Evolutionary conservation across 768 basidiomycete species (phyloP).

Genomic region (Tephrocybe sp.): DNA sequence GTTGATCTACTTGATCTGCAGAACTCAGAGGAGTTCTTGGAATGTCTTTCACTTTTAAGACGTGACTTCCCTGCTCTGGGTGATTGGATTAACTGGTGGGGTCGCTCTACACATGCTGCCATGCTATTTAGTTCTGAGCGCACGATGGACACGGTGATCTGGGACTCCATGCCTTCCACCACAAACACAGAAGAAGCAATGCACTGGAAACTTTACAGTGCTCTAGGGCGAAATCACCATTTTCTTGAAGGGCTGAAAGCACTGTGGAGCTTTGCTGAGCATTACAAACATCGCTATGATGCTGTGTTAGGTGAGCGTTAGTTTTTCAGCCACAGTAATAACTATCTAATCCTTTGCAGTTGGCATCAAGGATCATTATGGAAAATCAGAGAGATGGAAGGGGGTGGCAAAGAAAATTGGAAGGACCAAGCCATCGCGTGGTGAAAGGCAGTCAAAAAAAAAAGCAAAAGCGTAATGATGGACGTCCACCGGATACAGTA

Average conservation of each 20-base stretch:
- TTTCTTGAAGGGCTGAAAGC: slow-evolving; percentile 4
- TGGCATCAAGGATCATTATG: slow-evolving; percentile 22
- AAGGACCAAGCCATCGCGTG: slow-evolving; percentile 21
- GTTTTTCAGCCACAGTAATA: neutral
- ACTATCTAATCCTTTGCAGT: slow-evolving; percentile 9
- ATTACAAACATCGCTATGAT: slow-evolving; percentile 19
- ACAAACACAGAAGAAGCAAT: slow-evolving; percentile 38
- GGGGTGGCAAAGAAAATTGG: slow-evolving; percentile 11
- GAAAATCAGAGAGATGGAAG: slow-evolving; percentile 28
- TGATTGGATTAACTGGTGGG: slow-evolving; percentile 36
- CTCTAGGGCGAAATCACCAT: slow-evolving; percentile 18
- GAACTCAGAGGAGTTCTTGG: slow-evolving; percentile 9
- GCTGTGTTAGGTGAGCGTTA: neutral
- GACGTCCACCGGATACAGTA: slow-evolving; percentile 13
- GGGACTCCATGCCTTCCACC: slow-evolving; percentile 30
- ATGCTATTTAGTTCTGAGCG: slow-evolving; percentile 30
- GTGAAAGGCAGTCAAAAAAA: neutral
- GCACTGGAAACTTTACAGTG: slow-evolving; percentile 33
- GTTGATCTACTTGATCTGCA: neutral
- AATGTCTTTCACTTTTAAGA: slow-evolving; percentile 8
- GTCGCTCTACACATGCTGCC: slow-evolving; percentile 21
- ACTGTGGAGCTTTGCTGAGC: slow-evolving; percentile 14
- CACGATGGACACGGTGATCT: slow-evolving; percentile 26
- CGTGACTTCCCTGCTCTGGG: slow-evolving; percentile 20
- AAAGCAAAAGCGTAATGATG: slow-evolving; percentile 25